These are phyloP conservation scores for Suillus tomentosus DNA, from an alignment of 768 basidiomycete genomes.

Conservation along the genomic window DNA sequence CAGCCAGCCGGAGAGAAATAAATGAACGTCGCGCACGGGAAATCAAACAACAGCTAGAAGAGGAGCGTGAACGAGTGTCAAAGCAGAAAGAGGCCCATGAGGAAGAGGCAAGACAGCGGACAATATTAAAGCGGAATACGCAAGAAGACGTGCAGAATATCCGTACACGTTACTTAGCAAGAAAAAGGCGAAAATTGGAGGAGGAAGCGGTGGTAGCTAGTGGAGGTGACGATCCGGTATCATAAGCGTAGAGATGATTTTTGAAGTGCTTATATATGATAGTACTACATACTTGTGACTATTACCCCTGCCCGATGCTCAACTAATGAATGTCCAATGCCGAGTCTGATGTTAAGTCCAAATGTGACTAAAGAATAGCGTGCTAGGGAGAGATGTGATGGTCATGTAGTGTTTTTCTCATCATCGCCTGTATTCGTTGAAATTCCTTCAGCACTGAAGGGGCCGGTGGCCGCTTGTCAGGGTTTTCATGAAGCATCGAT, in stretches of 20 bases:
- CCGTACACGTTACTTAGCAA: conserved; percentile 69
- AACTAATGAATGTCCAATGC: conserved; percentile 10
- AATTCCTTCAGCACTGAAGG: conserved; percentile 51
- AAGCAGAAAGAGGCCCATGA: conserved; percentile 60
- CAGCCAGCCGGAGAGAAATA: conserved; percentile 79
- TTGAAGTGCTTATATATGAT: background rate
- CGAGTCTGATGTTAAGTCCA: background rate
- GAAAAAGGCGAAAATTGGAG: conserved; percentile 80
- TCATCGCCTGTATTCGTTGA: conserved; percentile 46
- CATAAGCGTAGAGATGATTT: conserved; percentile 2
- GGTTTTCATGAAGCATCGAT: conserved; percentile 60
- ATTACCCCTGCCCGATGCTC: background rate
- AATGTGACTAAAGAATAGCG: background rate
- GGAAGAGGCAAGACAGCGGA: conserved; percentile 63
- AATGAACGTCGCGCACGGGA: conserved; percentile 81
- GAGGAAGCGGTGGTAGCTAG: conserved; percentile 20
- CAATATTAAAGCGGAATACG: conserved; percentile 74
- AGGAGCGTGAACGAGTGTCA: conserved; percentile 63
- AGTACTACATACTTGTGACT: background rate
- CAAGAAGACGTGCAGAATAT: conserved; percentile 75
- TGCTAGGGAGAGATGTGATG: conserved; percentile 5
- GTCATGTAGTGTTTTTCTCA: conserved; percentile 38
- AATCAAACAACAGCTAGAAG: conserved; percentile 76
- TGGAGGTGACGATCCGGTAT: conserved; percentile 17
- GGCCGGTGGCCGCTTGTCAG: conserved; percentile 54